A percentile compares a stretch with the other conserved stretches of the same genome.
These are phyloP conservation scores for Takakia lepidozioides DNA, from an alignment of 225 moss, liverwort and hornwort species.

Conservation along the genomic window DNA sequence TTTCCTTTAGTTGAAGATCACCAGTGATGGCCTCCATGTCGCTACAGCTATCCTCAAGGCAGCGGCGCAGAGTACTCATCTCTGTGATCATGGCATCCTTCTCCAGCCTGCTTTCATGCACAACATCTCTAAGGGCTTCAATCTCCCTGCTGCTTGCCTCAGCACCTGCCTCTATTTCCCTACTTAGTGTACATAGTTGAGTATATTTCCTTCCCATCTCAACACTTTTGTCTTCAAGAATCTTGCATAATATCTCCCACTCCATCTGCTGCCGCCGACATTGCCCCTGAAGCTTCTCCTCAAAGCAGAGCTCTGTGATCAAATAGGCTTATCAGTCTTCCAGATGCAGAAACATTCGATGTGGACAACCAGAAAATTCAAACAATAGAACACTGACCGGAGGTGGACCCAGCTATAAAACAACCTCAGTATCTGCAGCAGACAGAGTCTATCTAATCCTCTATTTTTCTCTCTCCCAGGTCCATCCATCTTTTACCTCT, in stretches of 20 bases:
- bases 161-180: too few species aligned
- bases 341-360: too few species aligned
- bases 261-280: neutral
- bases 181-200: neutral
- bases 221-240: neutral
- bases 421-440: too few species aligned
- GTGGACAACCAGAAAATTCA: too few species aligned
- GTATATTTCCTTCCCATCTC: neutral
- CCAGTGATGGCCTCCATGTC: too few species aligned
- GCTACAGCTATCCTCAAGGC: too few species aligned
- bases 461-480: too few species aligned
- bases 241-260: neutral
- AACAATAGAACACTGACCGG: too few species aligned
- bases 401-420: too few species aligned
- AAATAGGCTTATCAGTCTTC: neutral
- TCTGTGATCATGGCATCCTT: neutral
- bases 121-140: neutral
- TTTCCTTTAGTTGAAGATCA: neutral
- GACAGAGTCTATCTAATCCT: too few species aligned
- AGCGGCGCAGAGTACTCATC: too few species aligned
- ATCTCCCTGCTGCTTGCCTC: neutral
- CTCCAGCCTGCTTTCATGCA: neutral
- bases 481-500: too few species aligned
- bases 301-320: neutral
- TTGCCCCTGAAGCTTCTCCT: neutral